Percentiles rank a stretch among this genome's conserved stretches.
Conservation (phyloP, 2,329 filamentous ascomycete species). For the Paramyrothecium roridum region DNA sequence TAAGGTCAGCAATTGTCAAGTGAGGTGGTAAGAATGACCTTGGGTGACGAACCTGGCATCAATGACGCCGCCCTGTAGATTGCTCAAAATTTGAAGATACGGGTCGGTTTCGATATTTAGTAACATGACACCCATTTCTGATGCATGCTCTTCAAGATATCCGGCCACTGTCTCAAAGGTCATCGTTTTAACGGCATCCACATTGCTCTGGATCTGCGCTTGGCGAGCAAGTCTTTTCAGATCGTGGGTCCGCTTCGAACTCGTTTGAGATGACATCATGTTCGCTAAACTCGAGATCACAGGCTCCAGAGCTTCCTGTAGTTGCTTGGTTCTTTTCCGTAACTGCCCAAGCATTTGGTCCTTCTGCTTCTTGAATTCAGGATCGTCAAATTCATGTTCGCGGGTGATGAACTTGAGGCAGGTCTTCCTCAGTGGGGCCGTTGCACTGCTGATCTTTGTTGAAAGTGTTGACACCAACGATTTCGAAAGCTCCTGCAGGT, state of each 20-base stretch:
- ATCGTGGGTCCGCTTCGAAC: conserved; percentile 13
- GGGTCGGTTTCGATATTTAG: conserved; percentile 10
- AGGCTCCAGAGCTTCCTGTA: conserved; percentile 5
- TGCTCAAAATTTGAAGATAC: conserved; percentile 7
- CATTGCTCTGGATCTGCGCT: conserved; percentile 9
- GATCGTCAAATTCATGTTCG: not conserved
- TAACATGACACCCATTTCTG: conserved; percentile 13
- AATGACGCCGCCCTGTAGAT: conserved; percentile 1
- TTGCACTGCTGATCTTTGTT: conserved; percentile 1
- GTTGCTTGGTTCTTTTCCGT: conserved; percentile 4
- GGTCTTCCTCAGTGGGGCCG: not conserved
- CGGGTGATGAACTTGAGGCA: conserved; percentile 2
- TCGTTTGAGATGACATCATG: conserved; percentile 11
- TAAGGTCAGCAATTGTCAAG: not conserved
- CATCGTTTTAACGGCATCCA: conserved; percentile 12
- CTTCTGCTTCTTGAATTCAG: conserved; percentile 4
- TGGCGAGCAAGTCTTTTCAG: conserved; percentile 11
- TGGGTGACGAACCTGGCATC: conserved; percentile 5
- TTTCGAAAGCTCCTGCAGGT: conserved; percentile 6
- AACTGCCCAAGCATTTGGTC: conserved; percentile 7
- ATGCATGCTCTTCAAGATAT: conserved; percentile 10
- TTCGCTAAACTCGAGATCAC: conserved; percentile 8
- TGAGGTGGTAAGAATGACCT: too few species aligned
- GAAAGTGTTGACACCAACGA: conserved; percentile 3
- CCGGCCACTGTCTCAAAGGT: conserved; percentile 11